phyloP scores from a whole-genome alignment of 139 green algal species.

The Tetraselmis chui region DNA sequence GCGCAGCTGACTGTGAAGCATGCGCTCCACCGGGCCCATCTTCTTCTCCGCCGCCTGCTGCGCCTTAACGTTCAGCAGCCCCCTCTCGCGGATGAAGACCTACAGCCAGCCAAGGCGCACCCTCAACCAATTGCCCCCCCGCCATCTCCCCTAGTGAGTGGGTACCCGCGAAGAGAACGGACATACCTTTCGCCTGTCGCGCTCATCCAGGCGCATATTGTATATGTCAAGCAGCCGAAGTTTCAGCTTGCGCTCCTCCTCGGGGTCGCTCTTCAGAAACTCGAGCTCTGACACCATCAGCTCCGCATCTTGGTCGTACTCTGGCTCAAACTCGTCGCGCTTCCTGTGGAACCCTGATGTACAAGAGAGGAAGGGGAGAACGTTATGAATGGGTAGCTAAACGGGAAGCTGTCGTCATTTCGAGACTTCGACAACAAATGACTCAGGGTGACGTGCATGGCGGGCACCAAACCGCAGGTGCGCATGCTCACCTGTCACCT shows the following conservation, averaged over 20 bases:
- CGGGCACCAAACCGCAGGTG: no score
- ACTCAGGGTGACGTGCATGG: no score
- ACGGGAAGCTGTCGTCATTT: no score
- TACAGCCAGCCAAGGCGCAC: constrained; percentile 54
- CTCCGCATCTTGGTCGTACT: constrained; percentile 91
- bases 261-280: constrained; percentile 43
- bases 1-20: constrained; percentile 58
- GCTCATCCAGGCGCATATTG: constrained; percentile 53
- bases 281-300: constrained; percentile 56
- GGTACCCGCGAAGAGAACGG: no score
- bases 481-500: no score
- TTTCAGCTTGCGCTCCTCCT: constrained; percentile 57
- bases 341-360: constrained; percentile 84
- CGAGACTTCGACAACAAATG: no score
- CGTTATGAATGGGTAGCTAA: no score
- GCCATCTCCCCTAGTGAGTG: constrained; percentile 16
- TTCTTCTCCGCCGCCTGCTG: constrained; percentile 52
- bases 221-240: constrained; percentile 79
- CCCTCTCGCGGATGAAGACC: constrained; percentile 64
- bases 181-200: constrained; percentile 11
- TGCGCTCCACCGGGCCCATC: constrained; percentile 52
- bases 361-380: no score
- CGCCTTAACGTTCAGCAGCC: constrained; percentile 59
- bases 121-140: not conserved
- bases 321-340: constrained; percentile 88